Base-by-base conservation (phyloP, 371 early-diverging fungal genomes). In the Lichtheimia ramosa region DNA sequence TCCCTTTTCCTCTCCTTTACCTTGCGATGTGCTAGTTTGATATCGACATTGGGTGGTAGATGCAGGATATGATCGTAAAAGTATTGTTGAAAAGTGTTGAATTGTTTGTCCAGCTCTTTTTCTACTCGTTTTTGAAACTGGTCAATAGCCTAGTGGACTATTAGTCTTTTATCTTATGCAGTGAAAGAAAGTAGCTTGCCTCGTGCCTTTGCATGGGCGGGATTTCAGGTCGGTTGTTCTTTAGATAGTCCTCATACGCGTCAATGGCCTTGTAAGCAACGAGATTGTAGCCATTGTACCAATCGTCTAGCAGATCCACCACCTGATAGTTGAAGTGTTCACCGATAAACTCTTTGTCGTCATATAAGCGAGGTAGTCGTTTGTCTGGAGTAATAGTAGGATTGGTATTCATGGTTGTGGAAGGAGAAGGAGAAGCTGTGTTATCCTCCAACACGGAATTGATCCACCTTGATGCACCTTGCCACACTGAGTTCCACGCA, bases 291-390 rank as follows among this genome's bases (percentile, higher is more conserved):
- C 49, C 61, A 49, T 65, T 57, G 39, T 65, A 65, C 15, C 60
- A 13, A 7, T 55, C 61, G 28, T 65, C 61, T 7, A 56, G 39
- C 24, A 65, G 10, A 18, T 56, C 24, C 4, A 57, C 42, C 13
- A 61, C 57, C 7, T 57, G 21, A 25, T 34, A 65, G 16, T 60
- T 58, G 5, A 65, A 56, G 25, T 56, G 61, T 61, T 65, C 65
- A 5, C 54, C 52, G 16, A 65, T 15, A 43, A 60, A 50, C 21
- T 65, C 65, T 25, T 10, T 28, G 43, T 65, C 50, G 12, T 56
- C 53, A 24, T 65, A 65, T 20, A 39, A 18, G 12, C 57, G 65
- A 40, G 43, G 2, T 1, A 40, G 34, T 58, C 50, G 59, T 51
- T 21, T 59, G 34, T 8, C 10, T 7, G 58, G 58, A 27, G 39